Evolutionary conservation across 2,329 filamentous ascomycete genomes (phyloP).

Genomic region (Calonectria naviculata): DNA sequence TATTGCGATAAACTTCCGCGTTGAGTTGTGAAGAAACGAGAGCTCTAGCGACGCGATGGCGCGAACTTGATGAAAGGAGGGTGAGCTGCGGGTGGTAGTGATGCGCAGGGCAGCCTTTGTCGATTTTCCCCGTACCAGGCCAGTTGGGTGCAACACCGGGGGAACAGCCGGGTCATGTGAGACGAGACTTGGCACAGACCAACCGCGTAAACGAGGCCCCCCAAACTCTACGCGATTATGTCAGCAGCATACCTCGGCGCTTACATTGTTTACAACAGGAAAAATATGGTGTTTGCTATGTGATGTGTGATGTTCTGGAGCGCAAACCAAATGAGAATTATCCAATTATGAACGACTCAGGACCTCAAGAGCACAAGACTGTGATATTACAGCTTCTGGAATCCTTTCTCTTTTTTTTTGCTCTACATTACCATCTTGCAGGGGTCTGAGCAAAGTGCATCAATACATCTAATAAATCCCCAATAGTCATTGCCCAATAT

Average conservation of each 20-base stretch:
- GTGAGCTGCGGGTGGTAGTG: slow-evolving; percentile 23
- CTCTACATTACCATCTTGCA: slow-evolving; percentile 32
- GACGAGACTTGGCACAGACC: slow-evolving; percentile 40
- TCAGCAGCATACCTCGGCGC: not conserved
- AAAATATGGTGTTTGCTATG: not conserved
- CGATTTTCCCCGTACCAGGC: slow-evolving; percentile 32
- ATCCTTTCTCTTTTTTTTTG: slow-evolving; percentile 25
- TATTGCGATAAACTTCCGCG: slow-evolving; percentile 8
- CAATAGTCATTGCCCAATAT: slow-evolving; percentile 35
- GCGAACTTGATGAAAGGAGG: slow-evolving; percentile 30
- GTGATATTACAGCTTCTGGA: slow-evolving; percentile 21
- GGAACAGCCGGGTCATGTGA: slow-evolving; percentile 47
- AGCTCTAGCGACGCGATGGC: slow-evolving; percentile 25
- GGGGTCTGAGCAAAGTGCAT: slow-evolving; percentile 28
- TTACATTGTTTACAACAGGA: not conserved
- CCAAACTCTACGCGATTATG: not conserved
- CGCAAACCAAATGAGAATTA: not conserved
- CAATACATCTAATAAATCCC: slow-evolving; percentile 34
- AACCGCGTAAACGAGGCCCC: slow-evolving; percentile 9
- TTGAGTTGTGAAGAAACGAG: slow-evolving; percentile 1
- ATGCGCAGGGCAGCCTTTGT: slow-evolving; percentile 31
- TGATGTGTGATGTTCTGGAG: not conserved
- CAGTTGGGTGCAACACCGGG: slow-evolving; percentile 21
- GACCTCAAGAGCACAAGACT: not conserved
- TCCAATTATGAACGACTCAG: not conserved